Percentiles rank a stretch among this genome's conserved stretches.
Evolutionary conservation across 768 basidiomycete genomes (phyloP).

Genomic region (Hydnum rufescens): DNA sequence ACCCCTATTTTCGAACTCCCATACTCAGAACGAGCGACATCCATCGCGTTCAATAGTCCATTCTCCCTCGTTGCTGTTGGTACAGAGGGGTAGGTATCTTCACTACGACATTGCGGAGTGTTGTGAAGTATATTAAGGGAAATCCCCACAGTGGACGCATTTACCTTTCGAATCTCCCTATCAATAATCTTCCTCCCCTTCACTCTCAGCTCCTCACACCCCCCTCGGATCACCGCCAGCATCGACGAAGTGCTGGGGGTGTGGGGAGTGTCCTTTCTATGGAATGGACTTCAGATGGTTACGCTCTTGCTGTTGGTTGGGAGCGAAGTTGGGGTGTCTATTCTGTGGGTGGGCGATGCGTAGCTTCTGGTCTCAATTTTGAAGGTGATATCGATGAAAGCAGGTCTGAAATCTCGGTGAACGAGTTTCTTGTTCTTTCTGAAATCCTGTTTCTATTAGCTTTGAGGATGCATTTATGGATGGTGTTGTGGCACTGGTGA

Average conservation of each 20-base stretch:
- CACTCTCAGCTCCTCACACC: neutral
- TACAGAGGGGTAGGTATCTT: constrained; percentile 33
- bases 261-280: constrained; percentile 45
- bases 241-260: constrained; percentile 4
- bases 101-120: neutral
- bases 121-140: neutral
- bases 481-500: constrained; percentile 54
- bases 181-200: neutral
- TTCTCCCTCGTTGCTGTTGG: constrained; percentile 76
- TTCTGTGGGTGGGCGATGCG: constrained; percentile 73
- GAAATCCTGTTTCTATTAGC: constrained; percentile 13
- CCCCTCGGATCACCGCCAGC: neutral
- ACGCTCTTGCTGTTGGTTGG: constrained; percentile 87
- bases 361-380: constrained; percentile 55
- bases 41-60: constrained; percentile 49
- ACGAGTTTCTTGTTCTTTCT: neutral
- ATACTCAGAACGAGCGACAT: constrained; percentile 10
- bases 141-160: neutral
- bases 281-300: constrained; percentile 93
- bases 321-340: constrained; percentile 76
- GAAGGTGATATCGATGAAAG: constrained; percentile 39
- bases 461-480: constrained; percentile 78
- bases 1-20: neutral
- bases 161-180: neutral
- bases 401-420: constrained; percentile 18